Evolutionary conservation across 345 rosid species (phyloP), one percentile per base, ranked within the genome.

Genomic region (Hibiscus syriacus): DNA sequence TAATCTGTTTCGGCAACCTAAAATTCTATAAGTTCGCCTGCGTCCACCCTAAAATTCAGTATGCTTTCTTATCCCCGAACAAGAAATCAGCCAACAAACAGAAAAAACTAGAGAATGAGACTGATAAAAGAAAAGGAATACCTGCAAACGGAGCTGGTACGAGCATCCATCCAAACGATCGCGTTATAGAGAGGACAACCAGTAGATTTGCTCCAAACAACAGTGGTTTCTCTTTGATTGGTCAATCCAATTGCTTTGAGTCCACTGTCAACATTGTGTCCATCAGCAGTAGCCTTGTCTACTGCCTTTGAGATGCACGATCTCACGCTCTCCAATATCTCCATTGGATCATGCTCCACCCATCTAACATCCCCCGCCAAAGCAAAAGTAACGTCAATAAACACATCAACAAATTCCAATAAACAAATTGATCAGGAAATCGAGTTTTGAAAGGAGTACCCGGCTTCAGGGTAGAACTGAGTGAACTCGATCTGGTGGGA

Each of bases 81-180:
- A n/a, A n/a, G n/a, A n/a, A n/a, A n/a, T n/a, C n/a, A n/a, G n/a
- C n/a, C n/a, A n/a, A n/a, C 14, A 39, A 38, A 26, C 4, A 10
- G 6, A 34, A 50, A 9, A 4, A 43, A 25, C 4, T 55, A 49
- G 26, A 14, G 13, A 36, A 11, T 2, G 22, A 20, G 22, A n/a
- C 34, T 0, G 65, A 20, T 16, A 59, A 36, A 36, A 36, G 39
- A 22, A 63, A 22, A 63, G 16, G 27, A 25, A 1, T 68, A 87
- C 98, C 92, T 82, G 93, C 99, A 94, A 67, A 94, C 70, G 30
- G 86, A 59, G 30, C 85, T 83, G 69, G 96, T 91, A 19, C 99
- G 99, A 58, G 74, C 97, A 84, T 94, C 99, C 99, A 94, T 94
- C 99, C 98, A 94, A 39, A 91, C 98, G 68, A 94, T 89, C 7